Base-by-base conservation (phyloP, 2,329 filamentous ascomycete genomes). In the Aspergillus niger region DNA sequence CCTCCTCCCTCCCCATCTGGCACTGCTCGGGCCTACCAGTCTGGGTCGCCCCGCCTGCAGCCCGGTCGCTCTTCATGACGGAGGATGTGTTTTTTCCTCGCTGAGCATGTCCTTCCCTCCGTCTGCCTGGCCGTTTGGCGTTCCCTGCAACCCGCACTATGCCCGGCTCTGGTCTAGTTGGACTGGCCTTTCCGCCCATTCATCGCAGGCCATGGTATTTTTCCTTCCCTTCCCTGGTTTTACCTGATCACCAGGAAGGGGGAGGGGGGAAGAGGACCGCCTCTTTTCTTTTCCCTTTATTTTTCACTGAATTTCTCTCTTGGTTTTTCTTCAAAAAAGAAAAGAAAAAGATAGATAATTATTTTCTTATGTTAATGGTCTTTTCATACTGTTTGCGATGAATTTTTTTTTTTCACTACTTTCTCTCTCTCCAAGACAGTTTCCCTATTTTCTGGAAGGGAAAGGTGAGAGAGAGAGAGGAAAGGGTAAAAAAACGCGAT, bases 1-100 rank as follows among this genome's bases (percentile, higher is more conserved):
- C 20, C 20, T 20, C 28, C 28, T 30, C 28, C 28, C 28, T 4
- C 28, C 3, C 28, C 20, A 20, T 30, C 28, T 61, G 60, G 57
- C 57, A 63, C 65, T 64, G 61, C 60, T 63, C 56, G 52, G 63
- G 57, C 65, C 63, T 64, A 59, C 63, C 51, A 63, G 51, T 50
- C 60, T 65, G 63, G 62, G 62, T 65, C 65, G 65, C 65, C 63
- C 65, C 65, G 50, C 60, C 64, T 57, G 61, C 63, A 54, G 63
- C 57, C 64, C 56, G 58, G 64, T 66, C 60, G 55, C 59, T 63
- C 59, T 61, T 59, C 60, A 60, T 50, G 53, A 60, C 38, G 51
- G 44, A 43, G 22, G 30, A 20, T 43, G n/a, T 22, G 20, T 43
- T 36, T 32, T 50, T 36, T 47, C 44, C 32, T 56, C 44, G 43